phyloP scores from a whole-genome alignment of 2,329 filamentous ascomycete species.

The Fusarium incarnatum region DNA sequence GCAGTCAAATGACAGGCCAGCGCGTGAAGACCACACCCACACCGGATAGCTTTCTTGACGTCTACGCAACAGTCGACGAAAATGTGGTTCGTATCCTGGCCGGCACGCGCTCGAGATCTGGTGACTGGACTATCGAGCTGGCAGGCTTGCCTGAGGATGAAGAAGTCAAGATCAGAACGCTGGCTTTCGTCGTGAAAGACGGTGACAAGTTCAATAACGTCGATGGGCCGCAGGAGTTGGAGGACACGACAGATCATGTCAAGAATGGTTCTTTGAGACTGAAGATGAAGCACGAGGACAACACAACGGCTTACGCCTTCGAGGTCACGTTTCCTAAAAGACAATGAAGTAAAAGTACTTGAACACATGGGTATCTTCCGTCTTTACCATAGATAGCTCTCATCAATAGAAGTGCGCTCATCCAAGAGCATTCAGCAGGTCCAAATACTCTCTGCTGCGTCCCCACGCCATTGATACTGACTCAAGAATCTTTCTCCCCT shows the following conservation, averaged over 20 bases:
- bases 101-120: conserved; percentile 5
- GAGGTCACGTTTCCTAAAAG: neutral
- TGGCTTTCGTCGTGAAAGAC: neutral
- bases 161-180: neutral
- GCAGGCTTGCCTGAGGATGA: rapidly evolving
- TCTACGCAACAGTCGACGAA: conserved; percentile 5
- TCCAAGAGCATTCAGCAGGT: neutral
- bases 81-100: neutral
- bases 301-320: conserved; percentile 7
- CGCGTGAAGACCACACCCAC: conserved; percentile 9
- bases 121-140: neutral
- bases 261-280: neutral
- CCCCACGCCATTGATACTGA: conserved; percentile 34
- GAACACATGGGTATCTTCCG: neutral
- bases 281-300: neutral
- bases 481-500: conserved; percentile 40
- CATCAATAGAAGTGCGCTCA: neutral
- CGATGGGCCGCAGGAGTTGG: neutral
- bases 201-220: neutral
- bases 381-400: neutral
- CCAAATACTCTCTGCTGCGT: conserved; percentile 17
- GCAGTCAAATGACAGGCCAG: conserved; percentile 3
- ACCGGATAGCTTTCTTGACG: neutral
- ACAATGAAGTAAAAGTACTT: neutral
- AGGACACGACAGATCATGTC: neutral